Evolutionary conservation across 192 early-diverging fungal genomes (phyloP), one percentile per base, ranked within the genome.

Genomic region (Coemansia sp.): DNA sequence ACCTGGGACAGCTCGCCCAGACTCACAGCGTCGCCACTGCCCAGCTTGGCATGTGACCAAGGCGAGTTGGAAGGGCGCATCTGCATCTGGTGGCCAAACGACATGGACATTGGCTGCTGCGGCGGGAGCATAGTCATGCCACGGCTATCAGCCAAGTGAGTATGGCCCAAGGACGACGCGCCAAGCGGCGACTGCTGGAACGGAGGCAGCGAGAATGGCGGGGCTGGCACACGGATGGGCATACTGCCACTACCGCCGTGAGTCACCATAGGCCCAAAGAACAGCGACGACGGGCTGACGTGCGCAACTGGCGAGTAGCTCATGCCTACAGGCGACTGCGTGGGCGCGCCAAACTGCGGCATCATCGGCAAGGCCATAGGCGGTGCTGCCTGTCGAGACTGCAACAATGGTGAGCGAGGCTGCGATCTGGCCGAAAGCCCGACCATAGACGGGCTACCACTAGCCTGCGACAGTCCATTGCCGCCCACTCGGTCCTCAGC

Each of bases 401-500:
- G 69, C 65, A 77, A 2, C 66, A 77, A 50, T 3, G 69, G 69
- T 31, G 75, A 68, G 52, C 62, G 59, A 10, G 67, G 62, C 36
- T 73, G 73, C 20, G 48, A 31, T 3, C 55, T 53, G 26, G 47
- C 53, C 21, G 60, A 31, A 53, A 68, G 52, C 28, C 68, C 61
- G 12, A 14, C 33, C 12, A 28, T 7, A 11, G 50, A 31, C 35
- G 59, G 39, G 52, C 52, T 69, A 37, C 36, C 52, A 7, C 36
- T n/a, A 4, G 68, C 12, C 37, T 66, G 72, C 38, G 50, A n/a
- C 50, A 45, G n/a, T n/a, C 43, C 43, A 74, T 70, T 26, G 68
- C 68, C n/a, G 65, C 61, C 59, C 70, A 60, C 52, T 61, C 59
- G 34, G 18, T 74, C 71, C 42, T 79, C 77, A 3, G 72, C 28